phyloP scores from a whole-genome alignment of 352 stramenopile species.

The Peronospora destructor region DNA sequence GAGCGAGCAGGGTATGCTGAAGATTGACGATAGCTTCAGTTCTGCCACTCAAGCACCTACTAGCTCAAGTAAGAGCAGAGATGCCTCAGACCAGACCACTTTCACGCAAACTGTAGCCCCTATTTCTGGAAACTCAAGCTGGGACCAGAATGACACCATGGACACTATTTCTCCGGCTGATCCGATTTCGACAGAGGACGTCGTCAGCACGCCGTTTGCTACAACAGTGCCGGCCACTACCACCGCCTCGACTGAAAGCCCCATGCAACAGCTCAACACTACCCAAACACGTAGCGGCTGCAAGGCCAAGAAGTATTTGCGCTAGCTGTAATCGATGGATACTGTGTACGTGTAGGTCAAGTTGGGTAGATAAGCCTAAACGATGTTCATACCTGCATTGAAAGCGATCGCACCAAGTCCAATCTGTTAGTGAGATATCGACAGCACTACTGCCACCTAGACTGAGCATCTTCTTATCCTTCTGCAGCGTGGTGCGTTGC shows the following conservation, averaged over 20 bases:
- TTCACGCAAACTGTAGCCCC: constrained; percentile 2
- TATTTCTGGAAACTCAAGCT: constrained; percentile 10
- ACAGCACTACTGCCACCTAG: no score
- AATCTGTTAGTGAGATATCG: no score
- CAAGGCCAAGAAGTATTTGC: constrained; percentile 21
- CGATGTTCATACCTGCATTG: no score
- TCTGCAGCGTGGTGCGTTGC: no score
- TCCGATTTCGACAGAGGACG: constrained; percentile 4
- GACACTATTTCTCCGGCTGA: constrained; percentile 17
- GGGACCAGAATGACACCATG: constrained; percentile 11
- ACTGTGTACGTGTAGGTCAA: constrained; percentile 1
- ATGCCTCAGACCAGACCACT: constrained; percentile 4
- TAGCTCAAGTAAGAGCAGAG: constrained; percentile 3
- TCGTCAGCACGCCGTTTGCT: constrained; percentile 3
- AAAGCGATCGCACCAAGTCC: no score
- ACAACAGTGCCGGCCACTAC: constrained; percentile 4
- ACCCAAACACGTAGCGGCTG: constrained; percentile 10
- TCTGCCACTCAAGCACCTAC: neutral
- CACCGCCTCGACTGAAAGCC: neutral
- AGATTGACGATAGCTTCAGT: constrained; percentile 11
- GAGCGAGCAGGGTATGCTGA: constrained; percentile 17
- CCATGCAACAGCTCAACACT: neutral
- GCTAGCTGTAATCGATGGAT: constrained; percentile 13
- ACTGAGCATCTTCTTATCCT: no score
- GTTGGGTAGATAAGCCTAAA: no score